Conservation (phyloP, 495 filamentous ascomycete species). For the Hypoxylon fragiforme region DNA sequence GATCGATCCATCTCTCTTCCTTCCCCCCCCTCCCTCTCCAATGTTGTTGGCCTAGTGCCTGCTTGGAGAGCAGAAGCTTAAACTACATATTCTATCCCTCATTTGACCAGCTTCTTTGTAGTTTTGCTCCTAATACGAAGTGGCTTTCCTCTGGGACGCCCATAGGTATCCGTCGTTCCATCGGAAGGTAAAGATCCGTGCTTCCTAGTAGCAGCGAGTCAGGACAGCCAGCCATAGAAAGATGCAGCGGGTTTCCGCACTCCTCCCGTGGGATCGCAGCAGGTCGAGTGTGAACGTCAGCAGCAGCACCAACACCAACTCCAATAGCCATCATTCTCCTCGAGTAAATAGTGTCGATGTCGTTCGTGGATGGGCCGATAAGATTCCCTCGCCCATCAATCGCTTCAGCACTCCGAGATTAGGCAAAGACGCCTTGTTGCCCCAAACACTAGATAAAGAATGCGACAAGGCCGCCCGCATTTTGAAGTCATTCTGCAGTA, state of each 20-base stretch:
- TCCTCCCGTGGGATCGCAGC: constrained; percentile 55
- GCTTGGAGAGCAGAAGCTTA: constrained; percentile 12
- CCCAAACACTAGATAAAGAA: constrained; percentile 77
- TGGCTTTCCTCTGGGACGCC: constrained; percentile 16
- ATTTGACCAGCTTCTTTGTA: constrained; percentile 10
- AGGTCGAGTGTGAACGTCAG: constrained; percentile 37
- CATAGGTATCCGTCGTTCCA: constrained; percentile 7
- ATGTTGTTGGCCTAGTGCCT: constrained; percentile 26
- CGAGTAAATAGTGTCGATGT: constrained; percentile 42
- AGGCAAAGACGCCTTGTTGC: constrained; percentile 73
- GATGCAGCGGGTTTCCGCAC: constrained; percentile 57
- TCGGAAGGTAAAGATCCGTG: constrained; percentile 26
- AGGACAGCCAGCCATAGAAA: constrained; percentile 50
- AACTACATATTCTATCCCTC: not conserved
- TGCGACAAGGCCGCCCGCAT: constrained; percentile 87
- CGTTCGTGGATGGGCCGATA: constrained; percentile 53
- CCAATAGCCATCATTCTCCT: constrained; percentile 9
- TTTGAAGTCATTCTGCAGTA: constrained; percentile 77
- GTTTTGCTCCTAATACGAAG: constrained; percentile 18
- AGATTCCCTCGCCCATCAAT: constrained; percentile 43
- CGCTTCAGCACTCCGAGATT: constrained; percentile 40
- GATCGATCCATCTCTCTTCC: constrained; percentile 11
- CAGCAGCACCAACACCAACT: constrained; percentile 8
- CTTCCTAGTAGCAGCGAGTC: constrained; percentile 24
- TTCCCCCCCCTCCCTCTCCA: not conserved